Evolutionary conservation across 192 early-diverging fungal species (phyloP).

Genomic region (Umbelopsis sp.): DNA sequence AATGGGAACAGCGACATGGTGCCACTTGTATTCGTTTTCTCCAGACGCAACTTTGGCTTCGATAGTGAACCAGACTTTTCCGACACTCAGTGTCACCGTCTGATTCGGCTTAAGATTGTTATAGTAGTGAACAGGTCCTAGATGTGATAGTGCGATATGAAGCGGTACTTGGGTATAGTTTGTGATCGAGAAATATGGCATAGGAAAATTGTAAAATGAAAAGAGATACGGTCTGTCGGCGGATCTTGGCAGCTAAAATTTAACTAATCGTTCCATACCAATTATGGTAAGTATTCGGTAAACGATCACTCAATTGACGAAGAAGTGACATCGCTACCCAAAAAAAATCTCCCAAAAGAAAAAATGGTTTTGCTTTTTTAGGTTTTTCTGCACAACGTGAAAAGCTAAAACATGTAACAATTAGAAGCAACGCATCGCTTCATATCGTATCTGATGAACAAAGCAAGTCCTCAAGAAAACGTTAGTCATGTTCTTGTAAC

Average conservation of each 20-base stretch:
- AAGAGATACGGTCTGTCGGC: neutral
- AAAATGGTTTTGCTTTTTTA: neutral
- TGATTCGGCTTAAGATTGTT: conserved; percentile 5
- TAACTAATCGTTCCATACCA: too few species aligned
- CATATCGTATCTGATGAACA: too few species aligned
- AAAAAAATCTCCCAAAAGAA: neutral
- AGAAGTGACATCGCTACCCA: neutral
- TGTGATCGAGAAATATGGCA: conserved; percentile 18
- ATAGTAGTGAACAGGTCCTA: conserved; percentile 17
- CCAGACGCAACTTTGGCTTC: conserved; percentile 19
- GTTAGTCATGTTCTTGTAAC: too few species aligned
- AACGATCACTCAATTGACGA: neutral
- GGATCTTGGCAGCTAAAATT: neutral
- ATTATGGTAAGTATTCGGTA: too few species aligned
- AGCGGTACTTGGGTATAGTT: conserved; percentile 15
- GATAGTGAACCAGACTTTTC: conserved; percentile 9
- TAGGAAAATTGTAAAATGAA: neutral
- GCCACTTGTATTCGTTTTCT: conserved; percentile 15
- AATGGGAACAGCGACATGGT: conserved; percentile 20
- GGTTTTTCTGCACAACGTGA: neutral
- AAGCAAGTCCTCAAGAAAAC: too few species aligned
- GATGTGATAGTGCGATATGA: conserved; percentile 16
- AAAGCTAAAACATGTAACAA: too few species aligned
- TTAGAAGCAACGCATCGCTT: too few species aligned
- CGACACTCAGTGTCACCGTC: conserved; percentile 1